Conservation (phyloP, 495 filamentous ascomycete species). For the Venustampulla echinocandica region DNA sequence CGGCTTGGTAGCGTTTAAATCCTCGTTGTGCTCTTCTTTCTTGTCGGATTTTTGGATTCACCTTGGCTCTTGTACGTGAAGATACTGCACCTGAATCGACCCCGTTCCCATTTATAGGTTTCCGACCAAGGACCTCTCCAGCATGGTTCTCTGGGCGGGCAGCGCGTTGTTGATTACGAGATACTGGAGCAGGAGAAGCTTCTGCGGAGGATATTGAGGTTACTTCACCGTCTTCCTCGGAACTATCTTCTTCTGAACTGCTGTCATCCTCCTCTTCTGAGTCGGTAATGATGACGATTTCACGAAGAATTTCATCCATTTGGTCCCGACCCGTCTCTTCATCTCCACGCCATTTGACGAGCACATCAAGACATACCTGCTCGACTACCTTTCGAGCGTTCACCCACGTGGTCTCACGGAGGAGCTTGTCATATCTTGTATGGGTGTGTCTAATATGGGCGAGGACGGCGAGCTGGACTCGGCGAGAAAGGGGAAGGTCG, state of each 20-base stretch:
- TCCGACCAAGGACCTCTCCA: not conserved
- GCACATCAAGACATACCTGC: conserved; percentile 56
- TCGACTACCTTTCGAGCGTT: conserved; percentile 67
- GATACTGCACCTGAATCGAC: conserved; percentile 13
- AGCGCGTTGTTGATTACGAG: conserved; percentile 10
- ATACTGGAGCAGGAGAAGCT: conserved; percentile 3
- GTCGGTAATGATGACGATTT: conserved; percentile 75
- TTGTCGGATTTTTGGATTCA: conserved; percentile 9
- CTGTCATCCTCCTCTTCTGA: conserved; percentile 56
- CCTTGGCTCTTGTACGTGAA: conserved; percentile 9
- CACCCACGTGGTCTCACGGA: conserved; percentile 53
- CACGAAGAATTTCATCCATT: conserved; percentile 70
- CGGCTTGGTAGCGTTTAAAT: conserved; percentile 34
- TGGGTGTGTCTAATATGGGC: conserved; percentile 82
- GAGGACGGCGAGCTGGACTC: conserved; percentile 73
- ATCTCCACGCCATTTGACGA: conserved; percentile 83
- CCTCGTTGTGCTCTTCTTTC: conserved; percentile 26
- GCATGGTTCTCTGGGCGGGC: not conserved
- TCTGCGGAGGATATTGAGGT: conserved; percentile 18
- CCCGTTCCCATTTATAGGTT: not conserved
- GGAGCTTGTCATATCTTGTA: conserved; percentile 75
- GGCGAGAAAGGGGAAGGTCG: conserved; percentile 57
- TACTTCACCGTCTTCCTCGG: conserved; percentile 23
- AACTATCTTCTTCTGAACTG: conserved; percentile 14
- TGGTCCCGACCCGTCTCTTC: conserved; percentile 68